Conservation (phyloP, 805 yeast genomes). For the Millerozyma acaciae region DNA sequence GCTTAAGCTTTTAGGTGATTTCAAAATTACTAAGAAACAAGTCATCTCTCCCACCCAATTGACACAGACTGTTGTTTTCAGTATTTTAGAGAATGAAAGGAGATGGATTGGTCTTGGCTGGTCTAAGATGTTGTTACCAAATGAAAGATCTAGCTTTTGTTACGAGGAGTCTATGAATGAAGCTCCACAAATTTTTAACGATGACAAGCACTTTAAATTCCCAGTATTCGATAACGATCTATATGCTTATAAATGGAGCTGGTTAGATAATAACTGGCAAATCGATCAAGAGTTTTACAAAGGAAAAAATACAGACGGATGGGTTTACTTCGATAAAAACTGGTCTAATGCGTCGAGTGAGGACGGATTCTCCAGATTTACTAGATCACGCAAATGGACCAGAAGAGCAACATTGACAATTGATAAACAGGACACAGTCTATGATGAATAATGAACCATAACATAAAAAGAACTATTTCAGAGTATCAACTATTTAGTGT, state of each 20-base stretch:
- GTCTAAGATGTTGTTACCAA: constrained; percentile 48
- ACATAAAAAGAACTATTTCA: no score
- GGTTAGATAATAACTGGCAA: constrained; percentile 54
- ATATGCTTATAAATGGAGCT: constrained; percentile 47
- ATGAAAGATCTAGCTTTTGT: constrained; percentile 49
- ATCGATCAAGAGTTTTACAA: constrained; percentile 40
- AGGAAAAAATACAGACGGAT: constrained; percentile 40
- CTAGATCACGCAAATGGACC: constrained; percentile 50
- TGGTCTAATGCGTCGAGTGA: constrained; percentile 41
- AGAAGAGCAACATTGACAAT: constrained; percentile 40
- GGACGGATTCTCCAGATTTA: constrained; percentile 49
- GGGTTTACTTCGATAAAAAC: constrained; percentile 51
- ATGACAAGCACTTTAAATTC: constrained; percentile 38
- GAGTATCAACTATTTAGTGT: no score
- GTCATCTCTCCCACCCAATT: constrained; percentile 38
- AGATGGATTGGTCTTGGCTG: constrained; percentile 63
- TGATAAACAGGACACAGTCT: constrained; percentile 20
- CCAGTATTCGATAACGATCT: constrained; percentile 40
- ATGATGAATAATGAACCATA: no score
- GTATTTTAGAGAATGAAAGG: constrained; percentile 54
- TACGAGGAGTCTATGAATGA: constrained; percentile 31
- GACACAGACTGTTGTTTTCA: constrained; percentile 48
- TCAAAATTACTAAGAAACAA: constrained; percentile 35
- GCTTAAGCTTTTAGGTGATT: constrained; percentile 27
- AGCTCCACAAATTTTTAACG: constrained; percentile 24